These are phyloP conservation scores for Rhodotorula babjevae DNA, from an alignment of 768 basidiomycete species.

Conservation along the genomic window DNA sequence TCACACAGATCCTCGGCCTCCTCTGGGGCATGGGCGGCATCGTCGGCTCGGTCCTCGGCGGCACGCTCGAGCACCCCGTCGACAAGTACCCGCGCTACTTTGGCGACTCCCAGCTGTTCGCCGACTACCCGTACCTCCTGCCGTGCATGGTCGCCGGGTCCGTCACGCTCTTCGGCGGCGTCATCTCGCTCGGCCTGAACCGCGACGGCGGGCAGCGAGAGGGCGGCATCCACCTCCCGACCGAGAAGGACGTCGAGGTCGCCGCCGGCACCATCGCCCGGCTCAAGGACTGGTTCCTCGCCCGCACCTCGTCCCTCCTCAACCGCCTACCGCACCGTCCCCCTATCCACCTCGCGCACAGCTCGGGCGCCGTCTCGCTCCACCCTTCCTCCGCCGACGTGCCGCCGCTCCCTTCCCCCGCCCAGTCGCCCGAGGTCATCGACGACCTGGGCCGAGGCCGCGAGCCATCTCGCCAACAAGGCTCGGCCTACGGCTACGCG, in stretches of 20 bases:
- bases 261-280: constrained; percentile 44
- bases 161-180: constrained; percentile 72
- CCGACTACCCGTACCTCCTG: constrained; percentile 80
- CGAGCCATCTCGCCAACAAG: constrained; percentile 18
- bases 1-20: constrained; percentile 48
- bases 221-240: constrained; percentile 73
- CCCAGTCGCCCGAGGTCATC: constrained; percentile 16
- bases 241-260: constrained; percentile 59
- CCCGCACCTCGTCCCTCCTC: not conserved
- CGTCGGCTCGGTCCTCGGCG: constrained; percentile 70
- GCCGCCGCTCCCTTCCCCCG: constrained; percentile 16
- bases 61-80: constrained; percentile 33
- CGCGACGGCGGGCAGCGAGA: constrained; percentile 84
- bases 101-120: constrained; percentile 57
- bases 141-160: constrained; percentile 73
- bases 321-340: not conserved
- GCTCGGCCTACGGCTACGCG: constrained; percentile 40
- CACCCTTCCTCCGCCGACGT: constrained; percentile 3
- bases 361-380: not conserved
- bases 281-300: not conserved
- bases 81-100: constrained; percentile 79
- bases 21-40: constrained; percentile 89
- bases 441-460: constrained; percentile 13
- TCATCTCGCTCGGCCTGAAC: constrained; percentile 81
- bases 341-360: constrained; percentile 9